Conservation (phyloP, 148 eudicot species). For the Selenicereus undatus region DNA sequence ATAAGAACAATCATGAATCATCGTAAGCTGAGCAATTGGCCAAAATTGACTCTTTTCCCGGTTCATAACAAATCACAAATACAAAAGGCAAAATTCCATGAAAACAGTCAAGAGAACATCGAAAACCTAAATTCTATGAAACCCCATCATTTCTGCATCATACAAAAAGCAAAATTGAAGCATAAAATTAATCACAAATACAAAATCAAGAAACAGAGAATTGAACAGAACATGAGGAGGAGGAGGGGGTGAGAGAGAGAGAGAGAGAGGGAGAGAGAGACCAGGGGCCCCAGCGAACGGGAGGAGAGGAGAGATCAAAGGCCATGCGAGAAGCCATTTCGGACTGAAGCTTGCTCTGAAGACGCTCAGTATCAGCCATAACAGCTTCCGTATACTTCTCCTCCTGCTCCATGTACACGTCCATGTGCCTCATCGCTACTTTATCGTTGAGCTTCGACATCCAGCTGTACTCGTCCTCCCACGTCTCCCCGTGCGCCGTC, state of each 20-base stretch:
- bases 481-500: conserved; percentile 49
- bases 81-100: too few relatives aligned
- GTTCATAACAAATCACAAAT: not conserved
- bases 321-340: conserved; percentile 84
- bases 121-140: not conserved
- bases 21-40: not conserved
- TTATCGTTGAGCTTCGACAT: conserved; percentile 86
- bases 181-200: not conserved
- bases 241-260: too few relatives aligned
- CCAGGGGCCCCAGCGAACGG: conserved; percentile 94
- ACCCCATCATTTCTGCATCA: not conserved
- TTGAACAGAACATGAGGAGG: too few relatives aligned
- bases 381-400: conserved; percentile 95
- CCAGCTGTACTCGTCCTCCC: conserved; percentile 90
- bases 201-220: not conserved
- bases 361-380: conserved; percentile 50
- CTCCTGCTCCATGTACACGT: conserved; percentile 86
- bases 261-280: conserved; percentile 20
- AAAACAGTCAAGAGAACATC: not conserved
- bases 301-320: conserved; percentile 72
- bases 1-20: not conserved
- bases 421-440: conserved; percentile 96
- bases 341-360: conserved; percentile 65
- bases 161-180: not conserved
- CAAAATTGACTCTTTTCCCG: not conserved